Base-by-base conservation (phyloP, 2,329 filamentous ascomycete genomes). In the Tolypocladium amazonense region DNA sequence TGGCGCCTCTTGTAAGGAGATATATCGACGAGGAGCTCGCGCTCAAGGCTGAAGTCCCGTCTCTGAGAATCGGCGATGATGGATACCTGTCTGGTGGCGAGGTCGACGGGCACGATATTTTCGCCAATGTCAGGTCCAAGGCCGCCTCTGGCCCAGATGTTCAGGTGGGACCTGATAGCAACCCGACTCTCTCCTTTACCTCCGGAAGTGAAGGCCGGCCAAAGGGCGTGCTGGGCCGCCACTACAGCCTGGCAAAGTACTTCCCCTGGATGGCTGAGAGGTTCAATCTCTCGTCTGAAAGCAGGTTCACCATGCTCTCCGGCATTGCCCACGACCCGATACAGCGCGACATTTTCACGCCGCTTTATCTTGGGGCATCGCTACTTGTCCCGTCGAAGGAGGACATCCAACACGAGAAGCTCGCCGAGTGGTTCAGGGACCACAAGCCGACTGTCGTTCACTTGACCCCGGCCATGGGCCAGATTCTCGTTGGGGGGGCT, bases 391-490 rank as follows among this genome's bases (percentile, higher is more conserved):
- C 92, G 0, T 83, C 89, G 14, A 83, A 83, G 60, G 92, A 96
- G 63, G 86, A 92, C 66, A 97, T 97, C 61, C 84, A 88, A 58
- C 89, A 97, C 71, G 92, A 96, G 74, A 86, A 60, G 67, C 78
- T 97, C 18, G 88, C 88, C 5, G 91, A 96, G 69, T 99, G 94
- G 94, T 90, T 97, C 81, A 79, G 81, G 57, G 83, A 88, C 58
- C 83, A 89, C 69, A 76, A 81, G 59, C 85, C 89, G 3, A 96
- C 87, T 20, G 89, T 92, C 25, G 91, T 88, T 18, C 94, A 97
- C 73, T 76, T 97, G 47, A 99, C 94, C 1, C 94, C 94, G 12
- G 94, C 94, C 60, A 97, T 97, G 92, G 92, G 92, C 59, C 90
- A 97, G 67, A 94, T 97, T 62, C 77, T 97, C 2, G 87, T 93